These are phyloP conservation scores for Russula olivacea DNA, from an alignment of 768 basidiomycete species.

Conservation along the genomic window DNA sequence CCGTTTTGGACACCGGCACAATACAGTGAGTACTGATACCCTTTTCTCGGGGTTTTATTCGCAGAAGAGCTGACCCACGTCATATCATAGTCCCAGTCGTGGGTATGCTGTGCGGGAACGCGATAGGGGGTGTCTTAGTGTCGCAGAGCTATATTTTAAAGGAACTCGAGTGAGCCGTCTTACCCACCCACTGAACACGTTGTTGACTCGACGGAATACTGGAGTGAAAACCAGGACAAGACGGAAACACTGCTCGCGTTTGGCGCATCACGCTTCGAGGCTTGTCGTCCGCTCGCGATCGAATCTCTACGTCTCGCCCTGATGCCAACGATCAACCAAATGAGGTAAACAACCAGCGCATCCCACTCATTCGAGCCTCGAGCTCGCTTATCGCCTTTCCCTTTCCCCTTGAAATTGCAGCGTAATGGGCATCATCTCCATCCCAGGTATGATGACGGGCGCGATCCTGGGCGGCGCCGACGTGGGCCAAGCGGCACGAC, in stretches of 20 bases:
- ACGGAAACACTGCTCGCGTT: constrained; percentile 83
- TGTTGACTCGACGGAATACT: not conserved
- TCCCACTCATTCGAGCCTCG: not conserved
- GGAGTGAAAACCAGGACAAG: constrained; percentile 77
- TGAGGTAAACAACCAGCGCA: constrained; percentile 49
- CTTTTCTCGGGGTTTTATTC: not conserved
- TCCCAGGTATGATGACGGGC: constrained; percentile 90
- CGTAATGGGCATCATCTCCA: constrained; percentile 69
- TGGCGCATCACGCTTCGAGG: constrained; percentile 79
- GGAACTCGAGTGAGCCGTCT: constrained; percentile 56
- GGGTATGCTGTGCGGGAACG: constrained; percentile 81
- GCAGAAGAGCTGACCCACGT: not conserved
- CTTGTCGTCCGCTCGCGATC: constrained; percentile 70
- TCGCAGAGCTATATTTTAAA: constrained; percentile 62
- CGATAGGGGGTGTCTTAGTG: constrained; percentile 72
- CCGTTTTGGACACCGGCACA: constrained; percentile 81
- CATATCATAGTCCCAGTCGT: constrained; percentile 59
- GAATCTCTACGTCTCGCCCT: constrained; percentile 75
- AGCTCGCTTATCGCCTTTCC: not conserved
- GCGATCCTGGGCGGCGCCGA: constrained; percentile 83
- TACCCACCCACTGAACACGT: not conserved
- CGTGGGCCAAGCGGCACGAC: constrained; percentile 76
- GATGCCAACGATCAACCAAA: constrained; percentile 77
- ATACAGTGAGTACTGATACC: constrained; percentile 27
- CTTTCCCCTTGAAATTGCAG: constrained; percentile 32